A percentile compares a stretch with the other conserved stretches of the same genome.
These are phyloP conservation scores for Kentomonas sorsogonicus DNA, from an alignment of 208 protist species.

Conservation along the genomic window DNA sequence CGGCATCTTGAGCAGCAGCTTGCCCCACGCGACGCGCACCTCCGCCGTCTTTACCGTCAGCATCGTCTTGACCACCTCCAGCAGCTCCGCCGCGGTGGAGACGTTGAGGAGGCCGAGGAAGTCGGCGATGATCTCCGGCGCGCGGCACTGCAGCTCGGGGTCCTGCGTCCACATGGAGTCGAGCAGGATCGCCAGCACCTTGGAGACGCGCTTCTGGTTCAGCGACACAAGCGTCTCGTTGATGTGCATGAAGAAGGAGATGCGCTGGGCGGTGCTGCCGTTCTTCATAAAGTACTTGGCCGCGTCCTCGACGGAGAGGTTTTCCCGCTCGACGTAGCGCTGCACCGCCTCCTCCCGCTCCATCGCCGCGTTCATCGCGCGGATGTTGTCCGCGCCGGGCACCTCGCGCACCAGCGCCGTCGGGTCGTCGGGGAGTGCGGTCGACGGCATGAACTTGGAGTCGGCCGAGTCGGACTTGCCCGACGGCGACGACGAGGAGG, in stretches of 20 bases:
- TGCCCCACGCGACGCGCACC: constrained; percentile 76
- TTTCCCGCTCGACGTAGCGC: constrained; percentile 80
- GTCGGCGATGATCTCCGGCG: constrained; percentile 49
- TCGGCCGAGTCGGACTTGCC: constrained; percentile 13
- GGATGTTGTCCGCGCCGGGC: constrained; percentile 80
- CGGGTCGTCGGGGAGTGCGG: constrained; percentile 61
- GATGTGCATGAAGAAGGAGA: constrained; percentile 73
- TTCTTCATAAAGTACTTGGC: constrained; percentile 88
- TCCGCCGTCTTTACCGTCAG: constrained; percentile 73
- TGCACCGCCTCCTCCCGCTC: constrained; percentile 87
- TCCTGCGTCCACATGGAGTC: constrained; percentile 88
- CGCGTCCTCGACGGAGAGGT: constrained; percentile 76
- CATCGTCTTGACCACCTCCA: constrained; percentile 84
- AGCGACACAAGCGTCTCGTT: constrained; percentile 51
- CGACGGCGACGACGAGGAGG: not conserved
- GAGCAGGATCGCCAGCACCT: constrained; percentile 67
- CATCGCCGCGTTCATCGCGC: constrained; percentile 73
- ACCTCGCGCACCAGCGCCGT: constrained; percentile 82
- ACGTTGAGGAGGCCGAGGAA: constrained; percentile 55
- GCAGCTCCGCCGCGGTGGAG: constrained; percentile 47
- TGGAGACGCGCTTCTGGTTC: constrained; percentile 45
- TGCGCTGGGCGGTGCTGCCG: constrained; percentile 81
- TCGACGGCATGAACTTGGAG: constrained; percentile 31
- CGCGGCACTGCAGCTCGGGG: constrained; percentile 81
- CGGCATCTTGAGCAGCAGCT: constrained; percentile 61